phyloP scores from a whole-genome alignment of 148 eudicot species.

The Gaultheria prostrata region DNA sequence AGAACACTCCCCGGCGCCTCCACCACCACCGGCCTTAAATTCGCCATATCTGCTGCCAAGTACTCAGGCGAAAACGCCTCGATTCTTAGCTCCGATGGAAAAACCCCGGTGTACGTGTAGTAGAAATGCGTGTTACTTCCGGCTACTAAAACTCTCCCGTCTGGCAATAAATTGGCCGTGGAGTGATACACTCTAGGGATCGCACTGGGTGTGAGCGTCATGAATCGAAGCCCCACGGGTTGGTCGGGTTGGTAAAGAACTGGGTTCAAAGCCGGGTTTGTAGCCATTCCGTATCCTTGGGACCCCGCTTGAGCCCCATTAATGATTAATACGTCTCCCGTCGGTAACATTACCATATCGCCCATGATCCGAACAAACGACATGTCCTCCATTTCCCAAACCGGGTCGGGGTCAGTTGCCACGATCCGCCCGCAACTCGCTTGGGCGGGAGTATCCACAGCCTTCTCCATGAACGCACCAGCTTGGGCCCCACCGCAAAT shows the following conservation, averaged over 20 bases:
- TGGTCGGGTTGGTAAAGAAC: slow-evolving; percentile 68
- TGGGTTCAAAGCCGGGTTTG: slow-evolving; percentile 68
- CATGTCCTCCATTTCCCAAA: slow-evolving; percentile 93
- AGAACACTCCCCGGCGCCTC: slow-evolving; percentile 35
- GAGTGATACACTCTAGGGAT: slow-evolving; percentile 88
- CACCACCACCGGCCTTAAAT: slow-evolving; percentile 51
- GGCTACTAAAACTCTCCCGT: slow-evolving; percentile 73
- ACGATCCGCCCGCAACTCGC: slow-evolving; percentile 87
- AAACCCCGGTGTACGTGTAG: slow-evolving; percentile 46
- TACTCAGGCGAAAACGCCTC: slow-evolving; percentile 90
- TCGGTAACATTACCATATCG: slow-evolving; percentile 90
- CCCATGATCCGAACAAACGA: slow-evolving; percentile 82
- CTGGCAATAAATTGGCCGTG: slow-evolving; percentile 84
- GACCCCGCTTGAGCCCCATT: slow-evolving; percentile 86
- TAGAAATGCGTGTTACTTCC: slow-evolving; percentile 89
- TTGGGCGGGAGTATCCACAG: slow-evolving; percentile 47
- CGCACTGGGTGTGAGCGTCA: slow-evolving; percentile 63
- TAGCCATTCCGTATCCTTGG: slow-evolving; percentile 73
- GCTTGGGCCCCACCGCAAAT: slow-evolving; percentile 84
- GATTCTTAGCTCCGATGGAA: slow-evolving; percentile 70
- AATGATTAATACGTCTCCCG: slow-evolving; percentile 68
- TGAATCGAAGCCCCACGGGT: slow-evolving; percentile 66
- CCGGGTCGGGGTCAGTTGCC: slow-evolving; percentile 53
- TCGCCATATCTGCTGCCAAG: slow-evolving; percentile 44
- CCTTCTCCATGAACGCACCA: slow-evolving; percentile 61